A percentile compares a stretch with the other conserved stretches of the same genome.
Conservation (phyloP, 805 yeast genomes). For the Sugiyamaella boreocaroliniensis region DNA sequence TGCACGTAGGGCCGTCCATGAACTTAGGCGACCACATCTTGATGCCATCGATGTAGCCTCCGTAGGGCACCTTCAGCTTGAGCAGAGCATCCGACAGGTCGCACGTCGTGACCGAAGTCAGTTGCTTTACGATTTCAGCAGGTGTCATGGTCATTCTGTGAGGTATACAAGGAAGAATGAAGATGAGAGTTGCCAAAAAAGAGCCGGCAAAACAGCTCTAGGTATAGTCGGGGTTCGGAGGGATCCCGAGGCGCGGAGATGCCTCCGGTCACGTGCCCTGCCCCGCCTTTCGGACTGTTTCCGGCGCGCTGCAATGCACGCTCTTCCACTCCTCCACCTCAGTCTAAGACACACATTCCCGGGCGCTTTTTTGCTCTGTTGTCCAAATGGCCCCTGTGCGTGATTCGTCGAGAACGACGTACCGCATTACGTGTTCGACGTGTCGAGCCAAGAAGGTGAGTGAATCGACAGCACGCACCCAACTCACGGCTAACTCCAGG, state of each 20-base stretch:
- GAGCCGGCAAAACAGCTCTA: too few species aligned
- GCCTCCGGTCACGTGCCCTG: background rate
- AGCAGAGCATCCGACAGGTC: constrained; percentile 10
- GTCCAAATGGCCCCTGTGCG: too few species aligned
- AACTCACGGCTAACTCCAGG: background rate
- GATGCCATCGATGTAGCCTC: constrained; percentile 12
- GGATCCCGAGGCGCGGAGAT: too few species aligned
- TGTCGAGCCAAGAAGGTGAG: constrained; percentile 1
- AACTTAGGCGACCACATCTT: constrained; percentile 8
- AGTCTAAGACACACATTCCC: too few species aligned
- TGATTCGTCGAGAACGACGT: background rate
- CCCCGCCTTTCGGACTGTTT: background rate
- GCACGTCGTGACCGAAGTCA: constrained; percentile 4
- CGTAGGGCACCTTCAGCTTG: constrained; percentile 9
- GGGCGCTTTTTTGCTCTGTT: too few species aligned
- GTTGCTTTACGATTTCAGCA: background rate
- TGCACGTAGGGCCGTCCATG: constrained; percentile 7
- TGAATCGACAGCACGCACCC: too few species aligned
- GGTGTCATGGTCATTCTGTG: background rate
- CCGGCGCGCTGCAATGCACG: background rate
- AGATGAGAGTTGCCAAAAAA: too few species aligned
- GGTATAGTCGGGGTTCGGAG: too few species aligned
- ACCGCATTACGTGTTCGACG: background rate
- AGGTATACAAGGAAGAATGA: too few species aligned
- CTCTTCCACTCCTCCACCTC: too few species aligned